Conservation (phyloP, 192 early-diverging fungal genomes). For the Phlyctochytrium bullatum region DNA sequence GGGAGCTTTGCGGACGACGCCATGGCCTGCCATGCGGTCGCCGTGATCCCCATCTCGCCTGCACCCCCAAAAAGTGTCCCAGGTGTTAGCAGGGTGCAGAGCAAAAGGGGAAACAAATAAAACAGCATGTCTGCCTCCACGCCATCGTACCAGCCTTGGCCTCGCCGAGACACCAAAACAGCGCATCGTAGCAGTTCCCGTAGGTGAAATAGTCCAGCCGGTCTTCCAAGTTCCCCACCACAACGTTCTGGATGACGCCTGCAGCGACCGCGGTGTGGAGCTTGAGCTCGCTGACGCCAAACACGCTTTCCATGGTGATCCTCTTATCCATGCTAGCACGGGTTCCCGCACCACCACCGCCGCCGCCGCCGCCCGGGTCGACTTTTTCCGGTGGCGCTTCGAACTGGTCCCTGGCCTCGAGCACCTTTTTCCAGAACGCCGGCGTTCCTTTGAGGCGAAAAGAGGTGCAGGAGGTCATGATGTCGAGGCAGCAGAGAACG, state of each 20-base stretch:
- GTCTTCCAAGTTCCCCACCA: not conserved
- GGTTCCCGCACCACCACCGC: too few relatives aligned
- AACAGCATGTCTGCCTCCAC: too few relatives aligned
- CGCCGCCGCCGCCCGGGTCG: not conserved
- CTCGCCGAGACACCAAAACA: too few relatives aligned
- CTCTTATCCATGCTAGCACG: too few relatives aligned
- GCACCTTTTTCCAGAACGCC: not conserved
- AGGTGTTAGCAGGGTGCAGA: too few relatives aligned
- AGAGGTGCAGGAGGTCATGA: not conserved
- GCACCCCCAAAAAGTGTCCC: too few relatives aligned
- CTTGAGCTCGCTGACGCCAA: not conserved
- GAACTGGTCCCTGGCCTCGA: not conserved
- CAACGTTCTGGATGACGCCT: not conserved
- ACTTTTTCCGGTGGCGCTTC: not conserved
- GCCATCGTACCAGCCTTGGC: too few relatives aligned
- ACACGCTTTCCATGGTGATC: too few relatives aligned
- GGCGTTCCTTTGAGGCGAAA: not conserved
- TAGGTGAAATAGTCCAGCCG: conserved; percentile 1
- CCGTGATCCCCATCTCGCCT: too few relatives aligned
- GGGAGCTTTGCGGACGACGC: too few relatives aligned
- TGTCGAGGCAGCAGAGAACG: not conserved
- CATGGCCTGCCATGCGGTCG: too few relatives aligned
- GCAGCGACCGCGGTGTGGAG: not conserved
- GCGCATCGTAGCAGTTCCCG: not conserved
- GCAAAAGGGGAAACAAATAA: too few relatives aligned